These are phyloP conservation scores for Beauveria asiatica DNA, from an alignment of 2,329 filamentous ascomycete genomes.

Conservation along the genomic window DNA sequence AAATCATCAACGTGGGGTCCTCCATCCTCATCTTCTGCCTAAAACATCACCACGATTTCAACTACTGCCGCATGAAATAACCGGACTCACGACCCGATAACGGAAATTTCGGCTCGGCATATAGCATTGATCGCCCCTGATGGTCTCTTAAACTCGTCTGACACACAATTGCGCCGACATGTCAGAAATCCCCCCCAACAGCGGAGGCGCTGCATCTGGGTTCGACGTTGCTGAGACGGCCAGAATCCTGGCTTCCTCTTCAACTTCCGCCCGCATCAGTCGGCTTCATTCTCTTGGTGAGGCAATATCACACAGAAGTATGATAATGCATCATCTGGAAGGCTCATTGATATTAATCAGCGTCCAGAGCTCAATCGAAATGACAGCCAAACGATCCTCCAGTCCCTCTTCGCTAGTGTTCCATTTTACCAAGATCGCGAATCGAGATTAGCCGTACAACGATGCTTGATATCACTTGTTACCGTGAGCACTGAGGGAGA, in stretches of 20 bases:
- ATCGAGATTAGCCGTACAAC: slow-evolving; percentile 75
- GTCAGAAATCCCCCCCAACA: slow-evolving; percentile 33
- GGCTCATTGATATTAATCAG: not conserved
- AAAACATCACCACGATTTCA: slow-evolving; percentile 6
- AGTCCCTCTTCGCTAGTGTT: slow-evolving; percentile 78
- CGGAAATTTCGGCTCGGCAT: not conserved
- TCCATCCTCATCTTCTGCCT: slow-evolving; percentile 8
- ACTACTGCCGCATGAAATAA: not conserved
- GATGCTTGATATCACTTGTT: slow-evolving; percentile 65
- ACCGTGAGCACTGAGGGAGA: slow-evolving; percentile 44
- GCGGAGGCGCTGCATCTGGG: slow-evolving; percentile 30
- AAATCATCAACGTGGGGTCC: slow-evolving; percentile 10
- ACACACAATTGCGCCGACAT: slow-evolving; percentile 19
- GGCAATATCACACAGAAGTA: slow-evolving; percentile 46
- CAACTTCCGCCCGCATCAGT: slow-evolving; percentile 46
- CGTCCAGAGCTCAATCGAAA: slow-evolving; percentile 37
- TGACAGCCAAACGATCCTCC: slow-evolving; percentile 49
- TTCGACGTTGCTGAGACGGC: slow-evolving; percentile 43
- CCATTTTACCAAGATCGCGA: slow-evolving; percentile 77
- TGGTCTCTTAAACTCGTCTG: not conserved
- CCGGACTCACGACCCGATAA: not conserved
- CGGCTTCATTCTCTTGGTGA: slow-evolving; percentile 50
- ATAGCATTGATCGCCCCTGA: slow-evolving; percentile 8
- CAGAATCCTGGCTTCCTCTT: slow-evolving; percentile 51
- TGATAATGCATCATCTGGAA: slow-evolving; percentile 9